A percentile compares a stretch with the other conserved stretches of the same genome.
phyloP scores from a whole-genome alignment of 768 basidiomycete genomes.

The Leccinum sublutescens region DNA sequence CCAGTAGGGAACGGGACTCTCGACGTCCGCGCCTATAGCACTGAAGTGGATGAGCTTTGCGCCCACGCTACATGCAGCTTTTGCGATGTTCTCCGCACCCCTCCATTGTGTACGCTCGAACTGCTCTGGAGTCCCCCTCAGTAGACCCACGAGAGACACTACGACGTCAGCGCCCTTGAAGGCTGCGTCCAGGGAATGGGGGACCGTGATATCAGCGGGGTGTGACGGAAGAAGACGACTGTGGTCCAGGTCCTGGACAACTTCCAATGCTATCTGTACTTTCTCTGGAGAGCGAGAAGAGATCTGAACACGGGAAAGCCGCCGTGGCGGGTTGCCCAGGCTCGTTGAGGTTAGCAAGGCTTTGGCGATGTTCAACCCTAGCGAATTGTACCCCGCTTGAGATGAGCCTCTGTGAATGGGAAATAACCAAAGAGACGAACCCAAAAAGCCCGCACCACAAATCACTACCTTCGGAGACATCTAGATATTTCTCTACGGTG shows the following conservation, averaged over 20 bases:
- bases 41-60: conserved; percentile 67
- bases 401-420: not conserved
- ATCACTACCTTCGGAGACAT: conserved; percentile 43
- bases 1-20: conserved; percentile 56
- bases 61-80: conserved; percentile 46
- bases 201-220: conserved; percentile 52
- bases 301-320: conserved; percentile 43
- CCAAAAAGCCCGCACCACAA: conserved; percentile 62
- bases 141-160: conserved; percentile 67
- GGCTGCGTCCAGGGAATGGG: conserved; percentile 43
- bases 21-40: conserved; percentile 68
- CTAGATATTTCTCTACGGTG: not conserved
- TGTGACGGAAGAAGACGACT: conserved; percentile 40
- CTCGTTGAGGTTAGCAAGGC: conserved; percentile 39
- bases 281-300: conserved; percentile 57
- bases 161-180: conserved; percentile 57
- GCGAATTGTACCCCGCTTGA: not conserved
- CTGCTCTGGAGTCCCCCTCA: conserved; percentile 53
- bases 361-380: conserved; percentile 61
- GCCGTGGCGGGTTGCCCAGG: conserved; percentile 16
- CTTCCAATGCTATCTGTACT: conserved; percentile 35
- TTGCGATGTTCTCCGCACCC: conserved; percentile 67
- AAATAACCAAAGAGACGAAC: conserved; percentile 33
- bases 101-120: conserved; percentile 63
- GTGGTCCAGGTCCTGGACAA: conserved; percentile 31